Evolutionary conservation across 2,329 filamentous ascomycete species (phyloP).

Genomic region (Teratosphaeria pseudoeucalypti): DNA sequence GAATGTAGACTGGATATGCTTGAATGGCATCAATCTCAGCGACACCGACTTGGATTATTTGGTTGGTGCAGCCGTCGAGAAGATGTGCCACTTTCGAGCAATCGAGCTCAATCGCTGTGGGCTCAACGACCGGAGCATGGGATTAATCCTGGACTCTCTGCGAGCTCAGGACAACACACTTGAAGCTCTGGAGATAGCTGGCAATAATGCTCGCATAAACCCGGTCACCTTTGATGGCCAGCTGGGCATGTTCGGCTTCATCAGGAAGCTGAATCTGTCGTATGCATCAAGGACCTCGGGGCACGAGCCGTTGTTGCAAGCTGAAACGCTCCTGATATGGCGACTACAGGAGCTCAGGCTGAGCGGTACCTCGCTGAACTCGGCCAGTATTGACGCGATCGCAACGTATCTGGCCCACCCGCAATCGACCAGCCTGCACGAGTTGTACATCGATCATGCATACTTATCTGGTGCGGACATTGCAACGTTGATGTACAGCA

Average conservation of each 20-base stretch:
- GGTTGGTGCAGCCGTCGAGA: conserved; percentile 57
- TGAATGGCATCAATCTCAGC: conserved; percentile 59
- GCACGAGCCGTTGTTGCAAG: conserved; percentile 51
- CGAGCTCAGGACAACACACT: conserved; percentile 56
- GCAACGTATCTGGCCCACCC: conserved; percentile 45
- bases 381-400: conserved; percentile 54
- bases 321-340: conserved; percentile 58
- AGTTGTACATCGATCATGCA: conserved; percentile 57
- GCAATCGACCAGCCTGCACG: conserved; percentile 48
- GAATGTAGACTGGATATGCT: conserved; percentile 59
- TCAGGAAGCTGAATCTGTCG: conserved; percentile 57
- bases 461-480: conserved; percentile 55
- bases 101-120: conserved; percentile 57
- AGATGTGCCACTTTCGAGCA: conserved; percentile 54
- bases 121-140: conserved; percentile 46
- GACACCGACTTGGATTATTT: conserved; percentile 59
- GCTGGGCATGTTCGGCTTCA: conserved; percentile 55
- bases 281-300: conserved; percentile 54
- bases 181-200: conserved; percentile 57
- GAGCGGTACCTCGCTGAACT: conserved; percentile 53
- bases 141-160: conserved; percentile 54
- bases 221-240: conserved; percentile 55
- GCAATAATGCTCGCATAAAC: conserved; percentile 53
- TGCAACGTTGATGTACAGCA: conserved; percentile 53
- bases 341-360: conserved; percentile 54